Percentiles rank a stretch among this genome's conserved stretches.
These are phyloP conservation scores for Fistulifera pelliculosa DNA, from an alignment of 108 stramenopile genomes.

Conservation along the genomic window DNA sequence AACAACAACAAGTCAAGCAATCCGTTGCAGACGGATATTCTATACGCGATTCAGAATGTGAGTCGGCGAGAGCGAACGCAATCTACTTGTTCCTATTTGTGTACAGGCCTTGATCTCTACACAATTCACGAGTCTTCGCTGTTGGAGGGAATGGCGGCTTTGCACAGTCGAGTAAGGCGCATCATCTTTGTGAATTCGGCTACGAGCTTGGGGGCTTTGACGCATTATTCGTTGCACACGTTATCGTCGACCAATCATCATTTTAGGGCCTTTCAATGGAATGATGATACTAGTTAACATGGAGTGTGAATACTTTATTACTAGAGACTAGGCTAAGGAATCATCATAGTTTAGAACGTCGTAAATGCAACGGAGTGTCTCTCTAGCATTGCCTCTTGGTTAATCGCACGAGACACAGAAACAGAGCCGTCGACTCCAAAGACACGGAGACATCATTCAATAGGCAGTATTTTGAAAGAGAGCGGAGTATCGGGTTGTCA, in stretches of 20 bases:
- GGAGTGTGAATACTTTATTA: no score
- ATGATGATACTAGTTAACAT: not conserved
- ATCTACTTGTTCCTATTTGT: conserved; percentile 49
- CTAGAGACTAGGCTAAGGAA: no score
- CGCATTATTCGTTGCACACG: conserved; percentile 34
- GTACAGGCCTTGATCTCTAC: conserved; percentile 70
- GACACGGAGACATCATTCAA: no score
- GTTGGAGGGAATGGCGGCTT: conserved; percentile 72
- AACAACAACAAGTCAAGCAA: conserved; percentile 19
- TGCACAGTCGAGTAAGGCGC: conserved; percentile 62
- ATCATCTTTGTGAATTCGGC: conserved; percentile 39
- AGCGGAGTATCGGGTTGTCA: no score
- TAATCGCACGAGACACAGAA: no score
- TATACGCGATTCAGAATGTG: conserved; percentile 73
- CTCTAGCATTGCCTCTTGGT: no score
- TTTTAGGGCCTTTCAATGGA: conserved; percentile 57
- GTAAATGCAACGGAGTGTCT: no score
- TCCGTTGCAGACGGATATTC: conserved; percentile 50
- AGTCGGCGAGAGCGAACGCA: conserved; percentile 59
- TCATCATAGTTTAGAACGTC: no score
- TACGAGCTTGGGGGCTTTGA: conserved; percentile 19
- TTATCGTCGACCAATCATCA: conserved; percentile 78
- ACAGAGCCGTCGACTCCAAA: no score
- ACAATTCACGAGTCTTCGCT: conserved; percentile 49
- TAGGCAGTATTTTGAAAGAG: no score